These are phyloP conservation scores for Suillus variegatus DNA, from an alignment of 768 basidiomycete species.

Conservation along the genomic window DNA sequence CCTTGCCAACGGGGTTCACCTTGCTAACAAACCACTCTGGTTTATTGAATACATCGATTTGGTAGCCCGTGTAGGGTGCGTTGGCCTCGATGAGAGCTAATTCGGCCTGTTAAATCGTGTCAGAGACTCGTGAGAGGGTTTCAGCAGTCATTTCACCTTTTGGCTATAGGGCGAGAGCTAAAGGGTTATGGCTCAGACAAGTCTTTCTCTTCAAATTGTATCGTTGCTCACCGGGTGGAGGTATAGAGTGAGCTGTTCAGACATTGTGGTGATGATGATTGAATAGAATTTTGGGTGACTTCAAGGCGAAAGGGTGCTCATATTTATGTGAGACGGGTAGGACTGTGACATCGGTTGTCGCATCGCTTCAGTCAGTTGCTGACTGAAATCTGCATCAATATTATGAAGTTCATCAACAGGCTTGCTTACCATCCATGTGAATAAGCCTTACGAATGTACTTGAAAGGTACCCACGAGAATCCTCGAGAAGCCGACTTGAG, in stretches of 20 bases:
- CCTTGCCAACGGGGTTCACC: constrained; percentile 65
- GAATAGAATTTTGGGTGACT: neutral
- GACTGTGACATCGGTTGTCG: neutral
- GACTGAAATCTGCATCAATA: neutral
- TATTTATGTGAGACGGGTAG: constrained; percentile 4
- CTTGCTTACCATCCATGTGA: neutral
- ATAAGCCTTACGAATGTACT: neutral
- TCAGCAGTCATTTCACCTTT: constrained; percentile 35
- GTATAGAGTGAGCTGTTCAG: constrained; percentile 42
- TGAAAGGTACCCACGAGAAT: neutral
- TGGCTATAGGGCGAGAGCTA: constrained; percentile 60
- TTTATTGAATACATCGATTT: constrained; percentile 61
- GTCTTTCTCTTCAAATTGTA: neutral
- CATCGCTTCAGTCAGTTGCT: neutral
- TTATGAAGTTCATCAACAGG: neutral
- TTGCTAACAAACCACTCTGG: constrained; percentile 63
- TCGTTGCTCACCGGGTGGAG: constrained; percentile 38
- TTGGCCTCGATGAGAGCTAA: constrained; percentile 57
- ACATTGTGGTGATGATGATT: constrained; percentile 12
- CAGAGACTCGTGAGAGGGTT: neutral
- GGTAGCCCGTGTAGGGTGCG: constrained; percentile 46
- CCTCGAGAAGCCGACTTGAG: too few species aligned
- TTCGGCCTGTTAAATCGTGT: constrained; percentile 40
- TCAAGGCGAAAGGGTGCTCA: neutral
- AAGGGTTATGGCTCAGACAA: neutral